These are phyloP conservation scores for Chlamydomonas reinhardtii DNA, from an alignment of 163 green algal species.

Conservation along the genomic window DNA sequence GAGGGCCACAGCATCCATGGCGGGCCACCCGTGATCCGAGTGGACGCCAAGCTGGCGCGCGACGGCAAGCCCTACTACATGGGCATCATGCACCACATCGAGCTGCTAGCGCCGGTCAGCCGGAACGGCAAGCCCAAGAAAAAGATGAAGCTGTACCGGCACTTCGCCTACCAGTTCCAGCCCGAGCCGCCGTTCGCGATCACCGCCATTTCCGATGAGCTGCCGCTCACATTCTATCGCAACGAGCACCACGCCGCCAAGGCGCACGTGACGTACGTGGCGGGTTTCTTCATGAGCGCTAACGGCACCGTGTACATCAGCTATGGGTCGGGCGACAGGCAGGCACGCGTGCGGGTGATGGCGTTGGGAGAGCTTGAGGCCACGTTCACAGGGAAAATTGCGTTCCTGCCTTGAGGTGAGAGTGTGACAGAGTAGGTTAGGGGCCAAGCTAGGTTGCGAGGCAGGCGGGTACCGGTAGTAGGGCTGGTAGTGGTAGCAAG, in stretches of 20 bases:
- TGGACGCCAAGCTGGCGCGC: slow-evolving; percentile 14
- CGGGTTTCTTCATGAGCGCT: slow-evolving; percentile 48
- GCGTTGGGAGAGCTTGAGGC: slow-evolving; percentile 55
- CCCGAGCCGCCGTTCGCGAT: slow-evolving; percentile 64
- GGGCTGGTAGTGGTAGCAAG: no score
- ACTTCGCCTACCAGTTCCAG: slow-evolving; percentile 68
- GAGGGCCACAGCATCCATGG: slow-evolving; percentile 60
- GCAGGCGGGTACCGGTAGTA: no score
- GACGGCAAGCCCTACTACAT: slow-evolving; percentile 60
- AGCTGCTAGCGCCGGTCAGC: slow-evolving; percentile 20
- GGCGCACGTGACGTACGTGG: slow-evolving; percentile 57
- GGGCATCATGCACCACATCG: slow-evolving; percentile 71
- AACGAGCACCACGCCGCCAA: slow-evolving; percentile 21
- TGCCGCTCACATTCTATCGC: slow-evolving; percentile 54
- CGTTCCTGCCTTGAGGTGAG: slow-evolving; percentile 31
- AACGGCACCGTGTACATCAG: slow-evolving; percentile 52
- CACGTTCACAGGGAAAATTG: slow-evolving; percentile 49
- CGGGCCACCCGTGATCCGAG: slow-evolving; percentile 59
- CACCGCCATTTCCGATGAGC: slow-evolving; percentile 59
- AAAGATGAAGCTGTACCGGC: slow-evolving; percentile 67
- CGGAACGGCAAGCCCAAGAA: background rate
- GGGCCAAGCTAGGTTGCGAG: background rate
- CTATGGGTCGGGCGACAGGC: slow-evolving; percentile 61
- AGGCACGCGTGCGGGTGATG: slow-evolving; percentile 55
- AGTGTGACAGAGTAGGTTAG: background rate